These are phyloP conservation scores for Auriscalpium vulgare DNA, from an alignment of 768 basidiomycete genomes.

Conservation along the genomic window DNA sequence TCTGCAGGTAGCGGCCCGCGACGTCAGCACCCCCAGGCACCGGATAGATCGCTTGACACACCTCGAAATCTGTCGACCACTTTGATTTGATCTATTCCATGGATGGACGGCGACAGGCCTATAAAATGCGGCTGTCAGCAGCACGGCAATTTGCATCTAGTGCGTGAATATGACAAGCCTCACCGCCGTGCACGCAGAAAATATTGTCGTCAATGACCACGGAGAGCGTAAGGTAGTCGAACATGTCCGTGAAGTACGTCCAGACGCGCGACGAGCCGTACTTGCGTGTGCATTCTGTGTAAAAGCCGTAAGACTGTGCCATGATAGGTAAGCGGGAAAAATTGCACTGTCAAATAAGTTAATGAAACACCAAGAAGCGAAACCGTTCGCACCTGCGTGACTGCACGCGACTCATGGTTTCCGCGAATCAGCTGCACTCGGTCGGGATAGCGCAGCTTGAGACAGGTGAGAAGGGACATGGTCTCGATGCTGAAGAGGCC, in stretches of 20 bases:
- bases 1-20: constrained; percentile 37
- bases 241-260: constrained; percentile 99
- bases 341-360: constrained; percentile 51
- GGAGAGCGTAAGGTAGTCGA: constrained; percentile 92
- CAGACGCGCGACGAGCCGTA: constrained; percentile 92
- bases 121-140: constrained; percentile 1
- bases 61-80: constrained; percentile 96
- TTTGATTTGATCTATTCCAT: constrained; percentile 98
- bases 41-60: constrained; percentile 21
- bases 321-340: neutral
- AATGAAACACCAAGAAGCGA: neutral
- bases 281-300: constrained; percentile 88
- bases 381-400: constrained; percentile 37
- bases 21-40: constrained; percentile 12
- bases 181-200: constrained; percentile 82
- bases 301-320: constrained; percentile 72
- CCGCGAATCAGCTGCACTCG: constrained; percentile 92
- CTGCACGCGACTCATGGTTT: constrained; percentile 94
- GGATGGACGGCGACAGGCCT: constrained; percentile 95
- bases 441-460: constrained; percentile 93
- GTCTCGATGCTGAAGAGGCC: constrained; percentile 97
- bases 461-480: constrained; percentile 92
- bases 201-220: constrained; percentile 98
- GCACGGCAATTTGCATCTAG: constrained; percentile 33
- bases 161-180: constrained; percentile 21